Evolutionary conservation across 2,329 filamentous ascomycete genomes (phyloP), one percentile per base, ranked within the genome.

Genomic region (Pyrenochaeta sp.): DNA sequence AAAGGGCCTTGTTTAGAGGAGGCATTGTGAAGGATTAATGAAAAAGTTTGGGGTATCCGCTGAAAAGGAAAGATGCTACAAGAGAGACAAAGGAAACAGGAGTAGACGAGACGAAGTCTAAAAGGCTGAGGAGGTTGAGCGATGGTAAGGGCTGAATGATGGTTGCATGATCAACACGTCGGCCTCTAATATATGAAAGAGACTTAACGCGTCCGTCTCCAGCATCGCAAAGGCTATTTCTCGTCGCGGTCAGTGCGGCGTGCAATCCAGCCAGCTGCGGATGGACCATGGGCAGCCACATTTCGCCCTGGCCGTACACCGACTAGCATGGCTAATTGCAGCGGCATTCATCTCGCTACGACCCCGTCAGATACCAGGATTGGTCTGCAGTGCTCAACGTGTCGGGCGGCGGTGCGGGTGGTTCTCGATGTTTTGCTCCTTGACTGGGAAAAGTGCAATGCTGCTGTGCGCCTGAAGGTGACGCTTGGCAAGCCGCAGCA

Each of bases 1-100:
- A 66, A 27, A 64, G 55, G 33, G 67, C 67, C 49, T 67, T 67
- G 56, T 72, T 71, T 23, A 72, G 62, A 20, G 64, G 60, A 49
- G 66, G 48, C 63, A 70, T 70, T 51, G 37, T 67, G 49, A 35
- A 49, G 20, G 7, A 51, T 49, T 49, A 47, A 60, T 42, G 46
- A 48, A 33, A n/a, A 56, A 42, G 42, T 18, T 36, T 33, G 29
- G 45, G 45, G 30, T 43, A 51, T 39, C 42, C 37, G 51, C 39
- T 58, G n/a, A n/a, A 50, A 52, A 41, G 27, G 17, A 17, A 43
- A 45, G 36, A 55, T 47, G 40, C 37, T 51, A 42, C 29, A 33
- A 42, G 51, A 54, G 18, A 40, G 27, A 49, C 32, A 53, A 60
- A 60, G 35, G 49, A 54, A 58, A 49, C 20, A 17, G 35, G 14